Conservation (phyloP, 1,284 basidiomycete species). For the Ganoderma sinense region DNA sequence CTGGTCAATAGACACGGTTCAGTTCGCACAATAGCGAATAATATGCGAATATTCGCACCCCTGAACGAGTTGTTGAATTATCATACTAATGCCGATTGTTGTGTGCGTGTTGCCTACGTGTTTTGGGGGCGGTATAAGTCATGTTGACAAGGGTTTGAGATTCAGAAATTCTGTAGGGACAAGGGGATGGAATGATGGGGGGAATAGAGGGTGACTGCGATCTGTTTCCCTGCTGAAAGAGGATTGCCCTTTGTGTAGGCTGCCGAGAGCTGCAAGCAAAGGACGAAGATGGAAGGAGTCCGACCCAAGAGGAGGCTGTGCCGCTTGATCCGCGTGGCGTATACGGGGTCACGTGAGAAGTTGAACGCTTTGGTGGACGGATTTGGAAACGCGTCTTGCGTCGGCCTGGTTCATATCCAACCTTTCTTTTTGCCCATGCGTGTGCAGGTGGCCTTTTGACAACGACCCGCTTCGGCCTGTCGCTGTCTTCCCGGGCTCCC, state of each 20-base stretch:
- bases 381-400: constrained; percentile 3
- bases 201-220: not conserved
- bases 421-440: constrained; percentile 1
- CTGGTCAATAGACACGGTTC: not conserved
- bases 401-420: not conserved
- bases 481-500: not conserved
- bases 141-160: not conserved
- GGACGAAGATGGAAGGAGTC: not conserved
- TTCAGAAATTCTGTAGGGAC: not conserved
- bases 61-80: not conserved
- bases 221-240: not conserved
- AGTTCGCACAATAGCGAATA: too few species aligned
- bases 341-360: constrained; percentile 1
- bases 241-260: not conserved
- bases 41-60: not conserved
- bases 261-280: not conserved
- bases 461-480: constrained; percentile 1
- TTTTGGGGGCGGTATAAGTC: not conserved
- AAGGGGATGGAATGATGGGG: not conserved
- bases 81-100: not conserved
- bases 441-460: constrained; percentile 4
- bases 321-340: not conserved
- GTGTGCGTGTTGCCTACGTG: not conserved
- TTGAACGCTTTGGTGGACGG: not conserved
- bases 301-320: not conserved